Percentiles rank a stretch among this genome's conserved stretches.
These are phyloP conservation scores for Aspergillus eucalypticola DNA, from an alignment of 2,329 filamentous ascomycete species.

Conservation along the genomic window DNA sequence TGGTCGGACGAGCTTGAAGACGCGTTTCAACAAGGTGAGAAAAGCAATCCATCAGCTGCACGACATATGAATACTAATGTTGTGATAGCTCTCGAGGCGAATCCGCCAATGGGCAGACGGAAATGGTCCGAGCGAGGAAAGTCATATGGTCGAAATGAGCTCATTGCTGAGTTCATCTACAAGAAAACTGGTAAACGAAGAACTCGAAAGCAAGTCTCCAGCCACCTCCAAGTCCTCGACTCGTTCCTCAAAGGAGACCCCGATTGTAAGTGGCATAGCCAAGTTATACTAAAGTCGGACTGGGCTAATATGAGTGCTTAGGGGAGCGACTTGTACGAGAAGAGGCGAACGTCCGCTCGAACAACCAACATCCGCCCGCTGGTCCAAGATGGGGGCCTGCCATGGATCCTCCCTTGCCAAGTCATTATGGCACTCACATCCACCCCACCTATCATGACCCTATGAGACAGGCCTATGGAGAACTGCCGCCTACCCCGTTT, in stretches of 20 bases:
- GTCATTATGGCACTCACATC: constrained; percentile 30
- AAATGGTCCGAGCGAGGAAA: constrained; percentile 56
- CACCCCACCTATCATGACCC: constrained; percentile 34
- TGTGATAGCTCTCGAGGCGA: constrained; percentile 53
- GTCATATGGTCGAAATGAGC: constrained; percentile 61
- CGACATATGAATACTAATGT: constrained; percentile 17
- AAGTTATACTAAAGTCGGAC: background rate
- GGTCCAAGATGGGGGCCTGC: constrained; percentile 36
- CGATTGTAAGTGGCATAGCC: constrained; percentile 45
- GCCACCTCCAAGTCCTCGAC: constrained; percentile 64
- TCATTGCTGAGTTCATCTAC: constrained; percentile 61
- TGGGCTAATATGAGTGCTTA: constrained; percentile 16
- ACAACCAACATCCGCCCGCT: constrained; percentile 32
- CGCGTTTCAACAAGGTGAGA: constrained; percentile 50
- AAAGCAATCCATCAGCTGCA: background rate
- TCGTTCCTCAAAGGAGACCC: constrained; percentile 55
- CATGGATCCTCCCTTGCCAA: constrained; percentile 35
- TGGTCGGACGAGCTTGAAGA: constrained; percentile 51
- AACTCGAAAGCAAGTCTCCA: constrained; percentile 62
- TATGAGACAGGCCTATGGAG: constrained; percentile 36
- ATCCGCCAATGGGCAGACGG: constrained; percentile 58
- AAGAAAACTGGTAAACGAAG: constrained; percentile 56
- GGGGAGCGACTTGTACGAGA: constrained; percentile 44
- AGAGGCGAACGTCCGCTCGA: constrained; percentile 35
- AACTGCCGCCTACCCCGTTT: constrained; percentile 37